Evolutionary conservation across 2,329 filamentous ascomycete species (phyloP).

Genomic region (Fusarium marasasianum): DNA sequence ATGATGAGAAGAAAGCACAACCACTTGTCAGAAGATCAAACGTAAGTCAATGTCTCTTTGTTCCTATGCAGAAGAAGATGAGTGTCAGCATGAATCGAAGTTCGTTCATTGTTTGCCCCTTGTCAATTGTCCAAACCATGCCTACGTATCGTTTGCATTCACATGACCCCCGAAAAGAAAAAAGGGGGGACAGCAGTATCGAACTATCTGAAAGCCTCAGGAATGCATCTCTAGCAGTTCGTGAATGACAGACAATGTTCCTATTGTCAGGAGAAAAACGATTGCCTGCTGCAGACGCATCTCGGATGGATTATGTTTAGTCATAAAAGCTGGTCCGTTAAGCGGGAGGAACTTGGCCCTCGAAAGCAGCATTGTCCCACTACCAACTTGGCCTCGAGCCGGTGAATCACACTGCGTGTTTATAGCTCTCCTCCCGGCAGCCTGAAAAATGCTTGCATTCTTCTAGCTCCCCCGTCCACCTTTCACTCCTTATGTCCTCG

Average conservation of each 20-base stretch:
- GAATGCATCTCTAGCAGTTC: neutral
- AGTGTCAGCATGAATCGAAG: neutral
- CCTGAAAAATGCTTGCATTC: neutral
- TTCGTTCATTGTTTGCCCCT: neutral
- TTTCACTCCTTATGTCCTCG: conserved; percentile 2
- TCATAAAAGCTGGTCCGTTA: neutral
- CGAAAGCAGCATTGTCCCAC: conserved; percentile 9
- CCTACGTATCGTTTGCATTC: neutral
- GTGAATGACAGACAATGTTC: conserved; percentile 13
- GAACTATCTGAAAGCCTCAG: neutral
- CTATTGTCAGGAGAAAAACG: conserved; percentile 2
- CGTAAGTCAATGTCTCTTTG: conserved; percentile 15
- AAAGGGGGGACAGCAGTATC: neutral
- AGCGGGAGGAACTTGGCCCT: neutral
- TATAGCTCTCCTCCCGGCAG: neutral
- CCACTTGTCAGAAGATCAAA: conserved; percentile 40
- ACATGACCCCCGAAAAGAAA: neutral
- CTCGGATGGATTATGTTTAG: neutral
- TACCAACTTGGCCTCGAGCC: conserved; percentile 4
- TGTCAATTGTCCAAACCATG: neutral
- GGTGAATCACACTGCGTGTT: conserved; percentile 12
- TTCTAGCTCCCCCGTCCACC: neutral
- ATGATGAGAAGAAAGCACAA: conserved; percentile 32
- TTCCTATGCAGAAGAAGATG: neutral
- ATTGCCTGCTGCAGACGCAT: neutral